Evolutionary conservation across 768 basidiomycete species (phyloP).

Genomic region (Naganishia friedmannii): DNA sequence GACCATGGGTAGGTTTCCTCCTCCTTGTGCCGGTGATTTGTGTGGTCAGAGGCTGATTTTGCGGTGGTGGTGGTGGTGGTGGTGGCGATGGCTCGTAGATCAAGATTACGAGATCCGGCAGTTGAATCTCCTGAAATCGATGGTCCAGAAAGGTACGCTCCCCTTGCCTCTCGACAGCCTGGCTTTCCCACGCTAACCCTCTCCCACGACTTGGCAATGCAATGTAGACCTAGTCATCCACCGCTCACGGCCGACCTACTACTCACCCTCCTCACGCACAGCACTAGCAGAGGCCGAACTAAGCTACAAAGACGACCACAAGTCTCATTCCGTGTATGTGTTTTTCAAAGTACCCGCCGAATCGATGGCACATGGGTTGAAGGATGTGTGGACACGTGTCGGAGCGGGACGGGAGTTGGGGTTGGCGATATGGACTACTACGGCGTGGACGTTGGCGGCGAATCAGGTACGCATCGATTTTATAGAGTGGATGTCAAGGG

Average conservation of each 20-base stretch:
- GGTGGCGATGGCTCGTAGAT: constrained; percentile 57
- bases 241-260: constrained; percentile 84
- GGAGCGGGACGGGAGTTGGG: constrained; percentile 51
- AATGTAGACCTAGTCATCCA: constrained; percentile 72
- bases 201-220: not conserved
- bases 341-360: constrained; percentile 62
- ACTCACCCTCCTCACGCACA: constrained; percentile 89
- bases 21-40: not conserved
- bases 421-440: constrained; percentile 91
- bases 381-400: constrained; percentile 30
- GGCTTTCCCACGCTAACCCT: not conserved
- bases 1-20: constrained; percentile 65
- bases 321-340: constrained; percentile 84
- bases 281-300: constrained; percentile 94
- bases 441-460: constrained; percentile 92
- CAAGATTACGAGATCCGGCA: constrained; percentile 84
- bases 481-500: not conserved
- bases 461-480: constrained; percentile 70
- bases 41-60: not conserved
- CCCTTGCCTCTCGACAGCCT: not conserved
- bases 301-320: constrained; percentile 80
- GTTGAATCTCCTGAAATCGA: constrained; percentile 73
- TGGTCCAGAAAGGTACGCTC: constrained; percentile 74
- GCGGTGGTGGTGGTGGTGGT: too few species aligned
- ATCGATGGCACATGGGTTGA: constrained; percentile 39